phyloP scores from a whole-genome alignment of 768 basidiomycete genomes.

The Calocybe cyanea region DNA sequence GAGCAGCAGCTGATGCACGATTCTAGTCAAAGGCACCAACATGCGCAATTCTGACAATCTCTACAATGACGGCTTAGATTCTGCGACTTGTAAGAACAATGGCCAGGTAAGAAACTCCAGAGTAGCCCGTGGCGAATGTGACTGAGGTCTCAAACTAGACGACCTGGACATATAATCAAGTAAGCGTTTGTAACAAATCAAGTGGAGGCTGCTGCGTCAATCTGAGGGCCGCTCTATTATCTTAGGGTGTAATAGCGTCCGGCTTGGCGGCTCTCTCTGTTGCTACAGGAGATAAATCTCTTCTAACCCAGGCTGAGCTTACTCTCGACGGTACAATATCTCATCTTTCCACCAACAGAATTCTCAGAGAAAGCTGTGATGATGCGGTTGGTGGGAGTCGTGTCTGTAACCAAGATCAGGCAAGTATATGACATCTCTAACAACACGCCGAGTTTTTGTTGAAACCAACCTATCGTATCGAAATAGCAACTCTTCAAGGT shows the following conservation, averaged over 20 bases:
- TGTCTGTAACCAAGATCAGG: slow-evolving; percentile 45
- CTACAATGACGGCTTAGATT: slow-evolving; percentile 42
- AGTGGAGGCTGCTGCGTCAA: neutral
- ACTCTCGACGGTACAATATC: slow-evolving; percentile 49
- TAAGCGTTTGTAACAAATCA: slow-evolving; percentile 12
- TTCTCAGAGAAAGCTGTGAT: slow-evolving; percentile 53
- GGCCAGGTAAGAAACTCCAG: slow-evolving; percentile 29
- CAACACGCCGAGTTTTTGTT: neutral
- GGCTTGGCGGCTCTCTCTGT: slow-evolving; percentile 44
- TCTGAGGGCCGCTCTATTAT: neutral
- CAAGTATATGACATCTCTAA: slow-evolving; percentile 10
- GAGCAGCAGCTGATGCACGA: neutral
- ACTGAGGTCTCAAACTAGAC: slow-evolving; percentile 27
- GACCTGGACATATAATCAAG: slow-evolving; percentile 61
- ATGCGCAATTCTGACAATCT: slow-evolving; percentile 44
- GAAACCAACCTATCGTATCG: neutral
- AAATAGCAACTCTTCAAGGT: slow-evolving; percentile 44
- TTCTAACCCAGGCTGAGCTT: slow-evolving; percentile 46
- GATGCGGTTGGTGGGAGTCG: slow-evolving; percentile 33
- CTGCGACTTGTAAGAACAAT: slow-evolving; percentile 36
- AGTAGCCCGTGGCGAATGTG: neutral
- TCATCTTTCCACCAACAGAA: slow-evolving; percentile 33
- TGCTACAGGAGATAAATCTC: slow-evolving; percentile 32
- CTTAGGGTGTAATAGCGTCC: slow-evolving; percentile 53
- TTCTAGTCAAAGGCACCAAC: slow-evolving; percentile 36